A percentile compares a stretch with the other conserved stretches of the same genome.
Conservation (phyloP, 345 rosid species). For the Syzygium grande region DNA sequence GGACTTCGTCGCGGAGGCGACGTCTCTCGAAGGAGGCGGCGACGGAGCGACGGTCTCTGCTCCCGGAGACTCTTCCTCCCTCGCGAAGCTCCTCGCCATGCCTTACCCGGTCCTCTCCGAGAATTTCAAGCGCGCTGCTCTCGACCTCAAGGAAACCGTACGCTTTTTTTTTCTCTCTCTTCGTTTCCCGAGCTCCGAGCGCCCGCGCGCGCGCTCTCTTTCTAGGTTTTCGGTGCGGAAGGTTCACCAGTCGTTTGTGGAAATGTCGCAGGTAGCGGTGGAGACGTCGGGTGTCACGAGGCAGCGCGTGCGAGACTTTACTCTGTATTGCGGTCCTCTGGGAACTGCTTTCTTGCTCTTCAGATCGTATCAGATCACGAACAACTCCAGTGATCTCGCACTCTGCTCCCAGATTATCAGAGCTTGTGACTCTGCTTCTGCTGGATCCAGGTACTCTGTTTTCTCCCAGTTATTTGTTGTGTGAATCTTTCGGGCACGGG, state of each 20-base stretch:
- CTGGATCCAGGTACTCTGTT: slow-evolving; percentile 31
- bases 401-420: slow-evolving; percentile 43
- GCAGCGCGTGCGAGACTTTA: slow-evolving; percentile 42
- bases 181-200: not conserved
- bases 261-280: slow-evolving; percentile 29
- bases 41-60: not conserved
- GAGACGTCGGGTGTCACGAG: slow-evolving; percentile 45
- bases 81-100: slow-evolving; percentile 52
- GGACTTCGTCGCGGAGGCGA: slow-evolving; percentile 29
- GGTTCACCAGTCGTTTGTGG: slow-evolving; percentile 1
- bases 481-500: not conserved
- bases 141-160: slow-evolving; percentile 76
- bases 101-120: slow-evolving; percentile 52
- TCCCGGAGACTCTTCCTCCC: slow-evolving; percentile 34
- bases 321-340: slow-evolving; percentile 43
- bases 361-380: slow-evolving; percentile 40
- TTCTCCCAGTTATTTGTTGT: not conserved
- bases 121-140: slow-evolving; percentile 46
- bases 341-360: slow-evolving; percentile 60
- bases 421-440: slow-evolving; percentile 57
- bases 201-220: not conserved
- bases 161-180: not conserved
- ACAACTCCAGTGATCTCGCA: slow-evolving; percentile 36
- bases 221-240: too few relatives aligned
- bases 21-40: not conserved